These are phyloP conservation scores for Yamadazyma philogaea DNA, from an alignment of 805 yeast species.

Conservation along the genomic window DNA sequence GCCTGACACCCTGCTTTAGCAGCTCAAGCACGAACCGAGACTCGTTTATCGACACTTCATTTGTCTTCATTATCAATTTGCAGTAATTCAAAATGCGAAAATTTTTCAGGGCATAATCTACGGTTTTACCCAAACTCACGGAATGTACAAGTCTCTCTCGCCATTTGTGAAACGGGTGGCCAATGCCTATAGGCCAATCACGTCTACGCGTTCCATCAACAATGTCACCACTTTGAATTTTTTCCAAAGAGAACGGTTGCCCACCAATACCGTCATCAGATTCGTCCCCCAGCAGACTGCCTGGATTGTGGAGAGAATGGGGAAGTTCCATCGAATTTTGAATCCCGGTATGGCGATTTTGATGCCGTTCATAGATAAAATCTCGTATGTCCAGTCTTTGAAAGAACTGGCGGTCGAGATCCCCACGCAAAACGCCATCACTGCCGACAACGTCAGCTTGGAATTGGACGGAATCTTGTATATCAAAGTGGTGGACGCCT, in stretches of 20 bases:
- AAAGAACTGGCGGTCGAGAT: slow-evolving; percentile 85
- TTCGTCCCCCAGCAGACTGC: slow-evolving; percentile 91
- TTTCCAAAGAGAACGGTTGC: slow-evolving; percentile 61
- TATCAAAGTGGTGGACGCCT: slow-evolving; percentile 74
- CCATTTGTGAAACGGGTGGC: neutral
- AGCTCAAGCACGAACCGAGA: slow-evolving; percentile 58
- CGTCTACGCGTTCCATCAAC: neutral
- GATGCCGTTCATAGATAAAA: slow-evolving; percentile 69
- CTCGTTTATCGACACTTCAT: slow-evolving; percentile 25
- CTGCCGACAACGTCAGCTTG: slow-evolving; percentile 79
- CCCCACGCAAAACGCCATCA: slow-evolving; percentile 80
- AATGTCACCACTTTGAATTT: slow-evolving; percentile 36
- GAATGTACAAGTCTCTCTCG: neutral
- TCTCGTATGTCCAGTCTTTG: slow-evolving; percentile 76
- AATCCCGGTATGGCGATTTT: slow-evolving; percentile 76
- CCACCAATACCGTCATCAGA: slow-evolving; percentile 70
- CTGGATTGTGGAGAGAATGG: slow-evolving; percentile 90
- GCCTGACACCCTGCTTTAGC: slow-evolving; percentile 57
- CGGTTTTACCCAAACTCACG: too few species aligned
- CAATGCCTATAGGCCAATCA: neutral
- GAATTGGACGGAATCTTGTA: slow-evolving; percentile 84
- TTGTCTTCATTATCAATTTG: slow-evolving; percentile 5
- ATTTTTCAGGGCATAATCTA: slow-evolving; percentile 4
- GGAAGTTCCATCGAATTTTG: slow-evolving; percentile 63
- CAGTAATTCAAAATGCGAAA: slow-evolving; percentile 6